A percentile compares a stretch with the other conserved stretches of the same genome.
phyloP scores from a whole-genome alignment of 2,329 filamentous ascomycete genomes.

The Gliomastix tumulicola region DNA sequence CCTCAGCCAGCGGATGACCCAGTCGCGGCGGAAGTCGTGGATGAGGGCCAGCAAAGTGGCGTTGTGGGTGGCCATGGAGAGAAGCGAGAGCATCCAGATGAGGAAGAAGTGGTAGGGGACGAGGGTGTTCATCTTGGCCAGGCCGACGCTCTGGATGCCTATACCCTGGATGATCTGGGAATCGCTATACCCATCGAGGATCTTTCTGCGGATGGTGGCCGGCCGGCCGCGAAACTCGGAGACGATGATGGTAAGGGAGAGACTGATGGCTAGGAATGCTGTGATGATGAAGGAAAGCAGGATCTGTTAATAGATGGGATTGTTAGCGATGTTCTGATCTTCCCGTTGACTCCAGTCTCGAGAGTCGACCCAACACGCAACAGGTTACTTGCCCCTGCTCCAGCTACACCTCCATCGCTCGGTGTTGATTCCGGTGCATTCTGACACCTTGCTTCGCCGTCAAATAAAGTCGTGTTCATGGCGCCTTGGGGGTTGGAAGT shows the following conservation, averaged over 20 bases:
- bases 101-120: slow-evolving; percentile 66
- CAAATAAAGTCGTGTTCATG: too few species aligned
- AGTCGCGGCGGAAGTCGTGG: slow-evolving; percentile 59
- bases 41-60: slow-evolving; percentile 57
- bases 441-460: slow-evolving; percentile 31
- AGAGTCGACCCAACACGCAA: too few species aligned
- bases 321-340: too few species aligned
- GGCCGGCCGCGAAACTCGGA: slow-evolving; percentile 40
- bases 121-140: slow-evolving; percentile 51
- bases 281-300: slow-evolving; percentile 62
- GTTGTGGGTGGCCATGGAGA: slow-evolving; percentile 61
- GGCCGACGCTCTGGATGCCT: slow-evolving; percentile 57
- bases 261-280: slow-evolving; percentile 46
- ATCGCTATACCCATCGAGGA: slow-evolving; percentile 59
- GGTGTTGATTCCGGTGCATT: slow-evolving; percentile 31
- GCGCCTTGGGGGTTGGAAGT: too few species aligned
- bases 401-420: slow-evolving; percentile 51
- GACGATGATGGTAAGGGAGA: slow-evolving; percentile 50
- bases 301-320: too few species aligned
- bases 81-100: slow-evolving; percentile 59
- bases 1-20: slow-evolving; percentile 59
- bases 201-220: slow-evolving; percentile 51
- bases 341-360: too few species aligned
- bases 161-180: slow-evolving; percentile 65
- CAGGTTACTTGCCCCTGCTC: slow-evolving; percentile 40